Evolutionary conservation across 179 eudicot species (phyloP).

Genomic region (Camellia oleifera): DNA sequence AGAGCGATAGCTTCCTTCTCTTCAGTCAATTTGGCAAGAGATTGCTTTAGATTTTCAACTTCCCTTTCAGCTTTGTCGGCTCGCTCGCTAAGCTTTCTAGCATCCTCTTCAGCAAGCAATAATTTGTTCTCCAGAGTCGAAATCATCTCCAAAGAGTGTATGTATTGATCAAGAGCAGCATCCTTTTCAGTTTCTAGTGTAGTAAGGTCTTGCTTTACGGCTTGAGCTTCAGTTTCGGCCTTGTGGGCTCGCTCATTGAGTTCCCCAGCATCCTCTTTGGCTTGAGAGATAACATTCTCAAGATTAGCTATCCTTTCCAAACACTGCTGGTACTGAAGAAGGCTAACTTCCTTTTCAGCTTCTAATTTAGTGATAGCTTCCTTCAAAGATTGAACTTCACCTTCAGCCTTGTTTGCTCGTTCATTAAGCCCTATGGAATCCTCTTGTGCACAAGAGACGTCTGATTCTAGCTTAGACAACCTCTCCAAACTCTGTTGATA

Average conservation of each 20-base stretch:
- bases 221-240: conserved; percentile 55
- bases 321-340: conserved; percentile 58
- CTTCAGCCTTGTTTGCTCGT: conserved; percentile 80
- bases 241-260: conserved; percentile 44
- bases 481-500: conserved; percentile 64
- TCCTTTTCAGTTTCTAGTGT: conserved; percentile 57
- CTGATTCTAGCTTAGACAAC: conserved; percentile 67
- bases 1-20: conserved; percentile 67
- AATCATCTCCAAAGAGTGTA: conserved; percentile 61
- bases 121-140: conserved; percentile 66
- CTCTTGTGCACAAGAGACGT: conserved; percentile 57
- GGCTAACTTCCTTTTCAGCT: conserved; percentile 72
- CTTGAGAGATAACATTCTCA: conserved; percentile 43
- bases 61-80: conserved; percentile 76
- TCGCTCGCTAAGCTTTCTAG: conserved; percentile 43
- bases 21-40: conserved; percentile 47
- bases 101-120: conserved; percentile 61
- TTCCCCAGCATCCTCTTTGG: conserved; percentile 44
- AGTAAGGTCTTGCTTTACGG: conserved; percentile 50
- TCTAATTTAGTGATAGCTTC: conserved; percentile 54
- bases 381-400: conserved; percentile 60
- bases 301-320: conserved; percentile 57
- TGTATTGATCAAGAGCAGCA: conserved; percentile 54
- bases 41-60: conserved; percentile 59
- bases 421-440: conserved; percentile 55